These are phyloP conservation scores for Reutealis trisperma DNA, from an alignment of 345 rosid species.

Conservation along the genomic window DNA sequence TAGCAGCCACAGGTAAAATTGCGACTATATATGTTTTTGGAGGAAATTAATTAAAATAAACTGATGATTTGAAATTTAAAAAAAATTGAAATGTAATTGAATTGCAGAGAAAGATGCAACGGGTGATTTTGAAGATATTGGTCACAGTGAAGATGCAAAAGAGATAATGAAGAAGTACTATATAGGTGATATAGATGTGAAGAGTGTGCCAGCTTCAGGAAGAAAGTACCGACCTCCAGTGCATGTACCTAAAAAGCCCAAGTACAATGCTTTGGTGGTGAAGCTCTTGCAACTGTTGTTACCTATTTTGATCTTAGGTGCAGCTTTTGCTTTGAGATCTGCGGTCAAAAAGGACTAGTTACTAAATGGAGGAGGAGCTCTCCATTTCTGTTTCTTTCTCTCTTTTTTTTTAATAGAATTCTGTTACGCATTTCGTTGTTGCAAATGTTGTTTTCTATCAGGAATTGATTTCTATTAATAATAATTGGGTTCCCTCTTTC, in stretches of 20 bases:
- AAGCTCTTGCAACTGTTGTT: constrained; percentile 10
- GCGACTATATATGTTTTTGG: background rate
- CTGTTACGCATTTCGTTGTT: background rate
- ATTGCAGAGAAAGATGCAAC: constrained; percentile 17
- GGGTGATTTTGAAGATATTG: constrained; percentile 6
- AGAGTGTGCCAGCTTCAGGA: background rate
- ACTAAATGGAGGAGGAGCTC: background rate
- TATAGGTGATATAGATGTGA: constrained; percentile 7
- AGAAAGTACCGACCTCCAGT: background rate
- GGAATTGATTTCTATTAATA: background rate
- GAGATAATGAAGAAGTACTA: constrained; percentile 8
- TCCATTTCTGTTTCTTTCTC: too few relatives aligned
- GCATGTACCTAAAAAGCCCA: background rate
- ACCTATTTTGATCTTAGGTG: constrained; percentile 4
- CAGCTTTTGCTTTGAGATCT: background rate
- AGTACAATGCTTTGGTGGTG: background rate
- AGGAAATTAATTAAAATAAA: too few relatives aligned
- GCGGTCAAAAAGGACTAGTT: background rate
- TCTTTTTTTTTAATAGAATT: too few relatives aligned
- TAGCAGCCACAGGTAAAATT: constrained; percentile 5
- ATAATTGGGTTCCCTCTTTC: background rate
- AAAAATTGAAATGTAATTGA: background rate
- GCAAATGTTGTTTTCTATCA: background rate
- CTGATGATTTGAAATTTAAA: background rate
- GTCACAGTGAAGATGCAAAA: constrained; percentile 1